Evolutionary conservation across 140 eudicot species (phyloP).

Genomic region (Oenanthe javanica): DNA sequence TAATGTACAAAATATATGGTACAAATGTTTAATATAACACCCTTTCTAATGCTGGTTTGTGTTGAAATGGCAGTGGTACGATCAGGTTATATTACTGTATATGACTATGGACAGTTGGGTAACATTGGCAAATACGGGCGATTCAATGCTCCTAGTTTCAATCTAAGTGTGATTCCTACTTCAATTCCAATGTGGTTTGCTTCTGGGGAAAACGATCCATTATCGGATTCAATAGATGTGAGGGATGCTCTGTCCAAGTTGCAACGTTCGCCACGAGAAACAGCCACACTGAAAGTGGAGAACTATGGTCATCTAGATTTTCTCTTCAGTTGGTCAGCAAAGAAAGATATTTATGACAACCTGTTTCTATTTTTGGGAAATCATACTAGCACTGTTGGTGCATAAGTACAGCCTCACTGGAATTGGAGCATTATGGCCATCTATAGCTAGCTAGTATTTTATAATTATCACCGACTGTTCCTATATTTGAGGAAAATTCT

Average conservation of each 20-base stretch:
- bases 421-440: background rate
- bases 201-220: background rate
- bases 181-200: constrained; percentile 5
- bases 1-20: background rate
- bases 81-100: background rate
- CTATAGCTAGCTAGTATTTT: background rate
- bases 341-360: background rate
- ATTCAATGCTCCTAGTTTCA: background rate
- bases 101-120: background rate
- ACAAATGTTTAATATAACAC: background rate
- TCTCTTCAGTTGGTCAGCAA: background rate
- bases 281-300: background rate
- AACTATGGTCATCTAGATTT: constrained; percentile 2
- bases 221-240: background rate
- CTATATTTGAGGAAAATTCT: background rate
- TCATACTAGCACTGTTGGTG: background rate
- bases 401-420: background rate
- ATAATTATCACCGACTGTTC: background rate
- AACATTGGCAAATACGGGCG: background rate
- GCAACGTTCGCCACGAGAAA: background rate
- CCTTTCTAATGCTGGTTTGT: background rate
- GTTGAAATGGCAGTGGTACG: background rate
- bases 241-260: background rate
- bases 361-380: background rate
- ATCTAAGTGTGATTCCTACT: background rate